Base-by-base conservation (phyloP, 805 yeast species). In the Pichia thaimueangensis region DNA sequence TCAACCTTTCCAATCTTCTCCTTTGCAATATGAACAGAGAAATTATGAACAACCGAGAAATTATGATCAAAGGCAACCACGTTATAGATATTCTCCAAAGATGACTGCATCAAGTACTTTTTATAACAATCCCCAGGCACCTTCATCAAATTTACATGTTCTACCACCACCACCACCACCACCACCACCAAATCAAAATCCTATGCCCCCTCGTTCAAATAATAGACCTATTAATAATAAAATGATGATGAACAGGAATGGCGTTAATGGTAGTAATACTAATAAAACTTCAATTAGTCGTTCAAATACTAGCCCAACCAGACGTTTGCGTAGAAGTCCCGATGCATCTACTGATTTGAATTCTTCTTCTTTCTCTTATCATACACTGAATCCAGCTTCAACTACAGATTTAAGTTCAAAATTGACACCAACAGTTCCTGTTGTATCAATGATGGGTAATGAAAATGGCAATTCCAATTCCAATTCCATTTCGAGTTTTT, bases 121-220 rank as follows among this genome's bases (percentile, higher is more conserved):
- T 16, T 37, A 28, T 11, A 28, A 11, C 3, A 37, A 37, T 20
- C 33, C 39, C 4, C 39, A 37, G 17, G 33, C 39, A 7, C 39
- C 39, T 17, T 19, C 16, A 12, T 28, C 39, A 28, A 29, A 17
- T 7, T 23, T 35, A 13, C 13, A 25, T n/a, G 17, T 37, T 15
- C 25, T 24, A 11, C 19, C 39, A 13, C 39, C 25, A 20, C 23
- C 33, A 9, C 25, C 32, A 11, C 19, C 39, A 13, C 39, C 25
- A 20, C 23, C 33, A 9, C 31, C 33, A 17, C 7, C 10, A 4
- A 27, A 31, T 10, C 12, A n/a, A 11, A 21, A 20, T 4, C n/a
- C 15, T 16, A 27, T 37, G 12, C 27, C 33, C 5, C 19, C 24
- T 16, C 33, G 33, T 19, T n/a, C 40, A 2, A 5, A 17, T 3